Evolutionary conservation across 2,329 filamentous ascomycete species (phyloP).

Genomic region (Harringtonia lauricola): DNA sequence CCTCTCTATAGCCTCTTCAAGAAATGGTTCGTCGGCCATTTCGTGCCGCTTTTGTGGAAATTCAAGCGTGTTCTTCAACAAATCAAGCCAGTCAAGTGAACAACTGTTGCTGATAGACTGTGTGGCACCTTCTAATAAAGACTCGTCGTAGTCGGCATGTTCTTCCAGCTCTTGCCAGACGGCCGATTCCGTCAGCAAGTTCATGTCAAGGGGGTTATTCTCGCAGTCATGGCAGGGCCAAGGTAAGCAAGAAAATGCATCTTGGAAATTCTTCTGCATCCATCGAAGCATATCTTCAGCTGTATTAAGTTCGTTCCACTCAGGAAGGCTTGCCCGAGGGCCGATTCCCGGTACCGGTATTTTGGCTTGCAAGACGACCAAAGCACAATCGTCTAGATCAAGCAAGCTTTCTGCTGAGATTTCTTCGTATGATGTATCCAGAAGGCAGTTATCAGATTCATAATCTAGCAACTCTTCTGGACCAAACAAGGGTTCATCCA

Average conservation of each 20-base stretch:
- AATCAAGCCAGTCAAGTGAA: no score
- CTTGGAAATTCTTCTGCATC: background rate
- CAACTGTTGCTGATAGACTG: no score
- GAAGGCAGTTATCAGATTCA: background rate
- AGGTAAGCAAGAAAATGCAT: background rate
- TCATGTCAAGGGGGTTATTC: background rate
- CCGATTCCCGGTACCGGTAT: background rate
- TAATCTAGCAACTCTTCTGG: no score
- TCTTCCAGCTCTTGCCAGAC: background rate
- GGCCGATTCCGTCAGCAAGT: background rate
- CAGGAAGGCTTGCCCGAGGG: background rate
- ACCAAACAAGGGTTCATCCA: background rate
- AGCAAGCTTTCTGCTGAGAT: background rate
- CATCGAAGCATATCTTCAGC: background rate
- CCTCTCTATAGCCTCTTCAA: no score
- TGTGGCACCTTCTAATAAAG: no score
- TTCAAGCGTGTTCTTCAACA: no score
- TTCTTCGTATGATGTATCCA: background rate
- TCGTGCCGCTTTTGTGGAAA: no score
- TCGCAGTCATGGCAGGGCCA: background rate
- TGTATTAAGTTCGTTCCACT: background rate
- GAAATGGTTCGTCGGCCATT: no score
- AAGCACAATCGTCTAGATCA: background rate
- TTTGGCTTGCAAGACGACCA: constrained; percentile 1
- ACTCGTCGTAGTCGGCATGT: no score